Evolutionary conservation across 768 basidiomycete genomes (phyloP).

Genomic region (Trametes punicea): DNA sequence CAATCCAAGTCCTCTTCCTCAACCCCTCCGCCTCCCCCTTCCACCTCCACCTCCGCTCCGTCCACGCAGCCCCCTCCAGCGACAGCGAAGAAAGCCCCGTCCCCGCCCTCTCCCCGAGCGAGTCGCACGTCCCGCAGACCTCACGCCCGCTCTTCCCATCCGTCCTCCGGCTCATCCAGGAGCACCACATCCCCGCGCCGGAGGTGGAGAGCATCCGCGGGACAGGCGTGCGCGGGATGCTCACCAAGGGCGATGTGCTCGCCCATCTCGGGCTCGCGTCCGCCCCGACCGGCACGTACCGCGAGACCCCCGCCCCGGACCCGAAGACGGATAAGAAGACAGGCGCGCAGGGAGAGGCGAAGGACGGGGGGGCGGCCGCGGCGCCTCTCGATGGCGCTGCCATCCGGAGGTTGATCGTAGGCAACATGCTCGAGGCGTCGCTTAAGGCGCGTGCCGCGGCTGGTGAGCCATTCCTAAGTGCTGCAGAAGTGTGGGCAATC

Average conservation of each 20-base stretch:
- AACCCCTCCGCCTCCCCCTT: conserved; percentile 24
- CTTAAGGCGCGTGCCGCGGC: conserved; percentile 44
- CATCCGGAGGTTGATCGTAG: conserved; percentile 63
- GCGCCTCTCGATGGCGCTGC: conserved; percentile 61
- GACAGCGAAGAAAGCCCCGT: conserved; percentile 4
- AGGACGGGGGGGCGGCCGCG: background rate
- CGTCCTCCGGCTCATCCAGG: conserved; percentile 75
- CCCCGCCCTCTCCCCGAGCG: conserved; percentile 16
- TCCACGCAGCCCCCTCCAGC: conserved; percentile 22
- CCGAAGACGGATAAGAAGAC: conserved; percentile 33
- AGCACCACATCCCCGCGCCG: conserved; percentile 45
- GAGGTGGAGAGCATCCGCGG: conserved; percentile 72
- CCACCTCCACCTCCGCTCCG: conserved; percentile 21
- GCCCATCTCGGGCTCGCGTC: conserved; percentile 82
- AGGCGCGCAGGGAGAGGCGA: conserved; percentile 28
- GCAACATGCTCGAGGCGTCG: conserved; percentile 53
- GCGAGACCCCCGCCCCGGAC: conserved; percentile 39
- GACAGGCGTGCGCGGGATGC: conserved; percentile 87
- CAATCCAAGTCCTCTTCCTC: conserved; percentile 22
- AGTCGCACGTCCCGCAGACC: conserved; percentile 40
- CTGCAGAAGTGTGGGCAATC: background rate
- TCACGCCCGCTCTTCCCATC: conserved; percentile 85
- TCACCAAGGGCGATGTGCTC: conserved; percentile 95
- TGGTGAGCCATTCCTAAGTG: conserved; percentile 32
- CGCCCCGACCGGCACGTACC: conserved; percentile 71